Evolutionary conservation across 1,284 basidiomycete genomes (phyloP), one percentile per base, ranked within the genome.

Genomic region (Spongiforma sp.): DNA sequence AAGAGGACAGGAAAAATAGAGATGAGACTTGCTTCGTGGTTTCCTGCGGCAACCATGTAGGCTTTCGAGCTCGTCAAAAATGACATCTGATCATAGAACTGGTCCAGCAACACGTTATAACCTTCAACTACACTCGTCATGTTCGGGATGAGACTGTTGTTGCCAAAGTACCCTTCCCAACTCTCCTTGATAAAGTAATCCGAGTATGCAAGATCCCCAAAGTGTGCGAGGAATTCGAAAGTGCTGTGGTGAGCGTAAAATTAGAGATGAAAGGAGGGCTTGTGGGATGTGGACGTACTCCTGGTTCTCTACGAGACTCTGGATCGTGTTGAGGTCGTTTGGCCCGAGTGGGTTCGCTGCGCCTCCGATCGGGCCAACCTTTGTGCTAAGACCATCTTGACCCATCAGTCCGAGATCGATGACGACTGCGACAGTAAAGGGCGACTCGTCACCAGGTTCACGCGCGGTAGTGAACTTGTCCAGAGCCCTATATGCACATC

Each of bases 131-230:
- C 60, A 34, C 73, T 73, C 17, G 73, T 76, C 64, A 60, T 55
- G 41, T 76, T 75, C 1, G 70, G 69, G 30, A 76, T 67, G 3
- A 75, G 65, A 36, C 69, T 76, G 55, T 70, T 14, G 28, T 72
- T 76, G 1, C 74, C 72, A 53, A 73, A 73, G 61, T 73, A 75
- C 28, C 72, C 72, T 53, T 73, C 14, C 72, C 69, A 76, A 26
- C 72, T 73, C 55, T 73, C 74, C 26, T 68, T 68, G 55, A 73
- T 70, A 30, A 73, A 76, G 60, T 75, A 75, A 61, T 76, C 74
- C 0, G 74, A 39, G 26, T 75, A 73, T 17, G 74, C 71, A 12
- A 76, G 66, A 54, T 75, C 72, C 3, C 72, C 74, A 7, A 59
- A 67, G 43, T 73, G 73, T 46, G 69, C 71, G 10, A 76, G 57